Base-by-base conservation (phyloP, 2,329 filamentous ascomycete species). In the Cladosporium oxysporum region DNA sequence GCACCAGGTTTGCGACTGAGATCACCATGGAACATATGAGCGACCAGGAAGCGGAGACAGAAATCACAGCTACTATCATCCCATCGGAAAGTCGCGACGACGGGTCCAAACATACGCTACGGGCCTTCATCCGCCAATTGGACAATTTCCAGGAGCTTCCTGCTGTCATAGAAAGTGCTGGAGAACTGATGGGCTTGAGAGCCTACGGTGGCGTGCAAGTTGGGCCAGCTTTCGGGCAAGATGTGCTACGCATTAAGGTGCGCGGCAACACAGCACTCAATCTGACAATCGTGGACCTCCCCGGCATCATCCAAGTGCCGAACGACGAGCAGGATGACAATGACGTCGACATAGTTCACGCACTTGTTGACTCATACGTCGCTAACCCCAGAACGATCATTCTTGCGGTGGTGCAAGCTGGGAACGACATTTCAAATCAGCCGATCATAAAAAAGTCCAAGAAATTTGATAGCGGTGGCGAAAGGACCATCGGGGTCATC, bases 1-100 rank as follows among this genome's bases (percentile, higher is more conserved):
- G 44, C n/a, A 49, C 44, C 44, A 49, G 44, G 5, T 49, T 49
- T 18, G 44, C 44, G 44, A 49, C 44, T 23, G 44, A 49, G 44
- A 49, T 49, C 2, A 49, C 18, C 18, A 49, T 49, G 44, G 44
- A 49, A 6, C 44, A 49, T 21, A 49, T 6, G 18, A 21, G 86
- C 2, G 89, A 89, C 70, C 86, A 82, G 6, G 88, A 85, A 0
- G 84, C 88, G 0, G 80, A 89, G 0, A 84, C 88, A 68, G 87
- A 87, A 0, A 85, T 89, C 52, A 85, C 86, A 0, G 81, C 83
- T 8, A 82, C 90, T 1, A 80, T 80, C 0, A 88, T 89, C 52
- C 83, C 84, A 0, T 76, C 82, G 5, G 83, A 86, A 35, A 4
- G 8, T 57, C 26, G 26, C 31, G 18, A 57, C 18, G 21, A 49